Evolutionary conservation across 352 stramenopile genomes (phyloP), one percentile per base, ranked within the genome.

Genomic region (Globisporangium apiculatum): DNA sequence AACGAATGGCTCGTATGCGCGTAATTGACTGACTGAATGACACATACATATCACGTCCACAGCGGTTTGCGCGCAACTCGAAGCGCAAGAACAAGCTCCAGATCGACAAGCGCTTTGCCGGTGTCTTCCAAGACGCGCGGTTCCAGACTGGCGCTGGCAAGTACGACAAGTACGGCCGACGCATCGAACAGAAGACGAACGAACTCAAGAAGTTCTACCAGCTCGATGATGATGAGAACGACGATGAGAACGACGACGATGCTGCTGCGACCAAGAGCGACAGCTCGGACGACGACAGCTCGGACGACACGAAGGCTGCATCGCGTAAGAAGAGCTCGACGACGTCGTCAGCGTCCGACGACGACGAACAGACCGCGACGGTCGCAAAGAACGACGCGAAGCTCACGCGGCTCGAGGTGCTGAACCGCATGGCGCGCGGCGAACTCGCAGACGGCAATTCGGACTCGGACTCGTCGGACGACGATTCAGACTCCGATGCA

Each of bases 161-260:
- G 55, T 94, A 89, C 67, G 84, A 94, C 72, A 94, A 94, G 66
- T 92, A 94, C 54, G 85, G 85, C 51, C 79, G 85, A 18, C 76
- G 77, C n/a, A 82, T 93, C 7, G 68, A 89, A 54, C 86, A 91
- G 64, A 79, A 86, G 58, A 55, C 75, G 18, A 91, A 89, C 50
- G 77, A 92, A 35, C 53, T 91, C 42, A 84, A 87, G 53, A 89
- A 89, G 61, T 93, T 92, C 56, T 93, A 94, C 60, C 73, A 65
- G 11, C 55, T 94, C 31, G 78, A 91, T 11, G 73, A 87, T 24
- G 71, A 89, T 0, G 65, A 81, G 3, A 68, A 75, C 0, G 64
- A 79, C 8, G 60, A 70, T 38, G 50, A 36, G 4, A 40, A 59
- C 6, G 51, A 67, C 4, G 47, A 66, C 8, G 66, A 72, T 4